These are phyloP conservation scores for Bipolaris victoriae DNA, from an alignment of 2,329 filamentous ascomycete species.

Conservation along the genomic window DNA sequence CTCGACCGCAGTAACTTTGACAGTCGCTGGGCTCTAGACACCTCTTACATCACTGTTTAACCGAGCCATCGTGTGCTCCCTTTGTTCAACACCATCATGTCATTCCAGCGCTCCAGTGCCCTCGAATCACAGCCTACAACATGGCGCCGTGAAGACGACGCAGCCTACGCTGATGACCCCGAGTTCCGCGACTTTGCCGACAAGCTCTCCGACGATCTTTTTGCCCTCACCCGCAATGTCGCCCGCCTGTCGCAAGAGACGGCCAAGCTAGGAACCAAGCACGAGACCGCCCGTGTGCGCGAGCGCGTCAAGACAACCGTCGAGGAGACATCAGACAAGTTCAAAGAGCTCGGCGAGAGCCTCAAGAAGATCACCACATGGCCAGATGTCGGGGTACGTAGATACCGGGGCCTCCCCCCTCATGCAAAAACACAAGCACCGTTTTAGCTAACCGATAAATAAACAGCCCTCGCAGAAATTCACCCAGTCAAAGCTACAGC, in stretches of 20 bases:
- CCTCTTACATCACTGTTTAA: background rate
- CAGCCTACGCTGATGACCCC: slow-evolving; percentile 86
- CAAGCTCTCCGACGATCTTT: slow-evolving; percentile 84
- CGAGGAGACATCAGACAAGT: slow-evolving; percentile 83
- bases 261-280: slow-evolving; percentile 82
- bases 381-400: slow-evolving; percentile 70
- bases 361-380: slow-evolving; percentile 88
- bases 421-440: background rate
- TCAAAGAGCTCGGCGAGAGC: slow-evolving; percentile 91
- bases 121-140: slow-evolving; percentile 80
- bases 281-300: slow-evolving; percentile 87
- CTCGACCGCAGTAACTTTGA: slow-evolving; percentile 9
- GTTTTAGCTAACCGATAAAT: slow-evolving; percentile 19
- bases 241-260: slow-evolving; percentile 84
- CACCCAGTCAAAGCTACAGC: slow-evolving; percentile 91
- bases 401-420: too few relatives aligned
- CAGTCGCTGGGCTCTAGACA: slow-evolving; percentile 12
- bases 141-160: slow-evolving; percentile 71
- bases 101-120: slow-evolving; percentile 84
- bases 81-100: slow-evolving; percentile 71
- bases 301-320: slow-evolving; percentile 88
- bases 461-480: slow-evolving; percentile 89
- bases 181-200: slow-evolving; percentile 86
- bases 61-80: background rate
- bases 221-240: slow-evolving; percentile 87